These are phyloP conservation scores for Saccharomycopsis fermentans DNA, from an alignment of 805 yeast species.

Conservation along the genomic window DNA sequence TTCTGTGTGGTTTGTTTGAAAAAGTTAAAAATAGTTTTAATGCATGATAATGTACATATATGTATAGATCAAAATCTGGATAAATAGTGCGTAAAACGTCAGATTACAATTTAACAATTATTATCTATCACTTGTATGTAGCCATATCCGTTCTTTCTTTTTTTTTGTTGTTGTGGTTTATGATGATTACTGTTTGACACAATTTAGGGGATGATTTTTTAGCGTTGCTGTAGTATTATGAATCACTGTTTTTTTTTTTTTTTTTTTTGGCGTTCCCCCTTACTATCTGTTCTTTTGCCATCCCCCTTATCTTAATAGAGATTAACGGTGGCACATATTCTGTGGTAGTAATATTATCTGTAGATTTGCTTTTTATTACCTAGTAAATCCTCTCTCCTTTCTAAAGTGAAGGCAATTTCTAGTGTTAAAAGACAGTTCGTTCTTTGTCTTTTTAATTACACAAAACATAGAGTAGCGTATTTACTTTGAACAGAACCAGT, in stretches of 20 bases:
- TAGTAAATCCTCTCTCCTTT: not conserved
- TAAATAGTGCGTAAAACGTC: not conserved
- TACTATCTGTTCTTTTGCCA: not conserved
- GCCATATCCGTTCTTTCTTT: not conserved
- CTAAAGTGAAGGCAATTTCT: not conserved
- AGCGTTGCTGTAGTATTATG: not conserved
- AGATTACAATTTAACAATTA: too few species aligned
- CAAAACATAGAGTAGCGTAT: too few species aligned
- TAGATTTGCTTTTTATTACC: not conserved
- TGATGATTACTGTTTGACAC: not conserved
- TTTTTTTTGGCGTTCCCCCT: not conserved
- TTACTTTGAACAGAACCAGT: too few species aligned
- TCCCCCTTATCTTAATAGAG: not conserved
- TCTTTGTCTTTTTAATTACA: not conserved
- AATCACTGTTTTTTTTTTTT: not conserved
- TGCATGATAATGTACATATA: not conserved
- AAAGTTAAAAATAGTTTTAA: not conserved
- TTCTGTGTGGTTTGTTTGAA: not conserved
- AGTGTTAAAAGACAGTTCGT: not conserved
- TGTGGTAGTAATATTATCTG: not conserved
- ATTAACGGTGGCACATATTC: not conserved
- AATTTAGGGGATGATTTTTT: not conserved
- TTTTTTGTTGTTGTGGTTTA: not conserved
- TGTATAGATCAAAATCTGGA: not conserved
- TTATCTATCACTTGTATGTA: too few species aligned